A percentile compares a stretch with the other conserved stretches of the same genome.
These are phyloP conservation scores for Cocos nucifera DNA, from an alignment of 176 grass and related monocot genomes.

Conservation along the genomic window DNA sequence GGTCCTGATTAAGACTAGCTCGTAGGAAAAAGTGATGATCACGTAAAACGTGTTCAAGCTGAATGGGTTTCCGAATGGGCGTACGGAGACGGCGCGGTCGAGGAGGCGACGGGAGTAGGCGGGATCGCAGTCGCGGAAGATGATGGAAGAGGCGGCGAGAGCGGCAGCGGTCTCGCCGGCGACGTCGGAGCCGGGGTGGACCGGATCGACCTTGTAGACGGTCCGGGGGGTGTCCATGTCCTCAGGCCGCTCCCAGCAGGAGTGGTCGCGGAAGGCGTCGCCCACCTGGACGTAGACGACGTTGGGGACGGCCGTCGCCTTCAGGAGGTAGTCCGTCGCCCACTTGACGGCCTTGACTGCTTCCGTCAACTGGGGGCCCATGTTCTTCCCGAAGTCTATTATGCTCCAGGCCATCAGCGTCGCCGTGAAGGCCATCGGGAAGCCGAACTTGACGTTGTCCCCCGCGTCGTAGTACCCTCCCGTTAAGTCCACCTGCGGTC, in stretches of 20 bases:
- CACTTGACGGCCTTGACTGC: constrained; percentile 45
- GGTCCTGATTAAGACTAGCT: too few relatives aligned
- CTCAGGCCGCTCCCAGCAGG: constrained; percentile 88
- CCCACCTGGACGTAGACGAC: constrained; percentile 83
- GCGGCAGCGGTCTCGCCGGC: constrained; percentile 84
- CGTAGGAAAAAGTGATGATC: too few relatives aligned
- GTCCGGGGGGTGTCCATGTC: constrained; percentile 94
- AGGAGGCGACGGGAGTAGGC: constrained; percentile 52
- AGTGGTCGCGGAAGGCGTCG: constrained; percentile 62
- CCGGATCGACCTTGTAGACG: constrained; percentile 55
- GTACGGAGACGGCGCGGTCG: constrained; percentile 55
- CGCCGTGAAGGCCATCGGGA: constrained; percentile 90
- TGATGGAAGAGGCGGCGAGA: constrained; percentile 67
- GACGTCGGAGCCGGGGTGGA: constrained; percentile 75
- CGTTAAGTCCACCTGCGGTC: constrained; percentile 45
- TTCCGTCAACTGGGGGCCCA: constrained; percentile 41
- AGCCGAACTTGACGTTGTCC: constrained; percentile 95
- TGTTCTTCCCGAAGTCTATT: constrained; percentile 63
- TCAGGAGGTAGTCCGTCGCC: constrained; percentile 88
- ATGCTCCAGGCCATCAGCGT: constrained; percentile 87
- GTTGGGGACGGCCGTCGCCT: constrained; percentile 35
- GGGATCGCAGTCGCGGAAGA: constrained; percentile 53
- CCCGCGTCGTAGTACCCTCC: constrained; percentile 94
- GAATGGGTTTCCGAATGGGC: neutral
- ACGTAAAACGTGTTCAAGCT: neutral